Percentiles rank a stretch among this genome's conserved stretches.
These are phyloP conservation scores for Tillandsia leiboldiana DNA, from an alignment of 176 grass and related monocot genomes.

Conservation along the genomic window DNA sequence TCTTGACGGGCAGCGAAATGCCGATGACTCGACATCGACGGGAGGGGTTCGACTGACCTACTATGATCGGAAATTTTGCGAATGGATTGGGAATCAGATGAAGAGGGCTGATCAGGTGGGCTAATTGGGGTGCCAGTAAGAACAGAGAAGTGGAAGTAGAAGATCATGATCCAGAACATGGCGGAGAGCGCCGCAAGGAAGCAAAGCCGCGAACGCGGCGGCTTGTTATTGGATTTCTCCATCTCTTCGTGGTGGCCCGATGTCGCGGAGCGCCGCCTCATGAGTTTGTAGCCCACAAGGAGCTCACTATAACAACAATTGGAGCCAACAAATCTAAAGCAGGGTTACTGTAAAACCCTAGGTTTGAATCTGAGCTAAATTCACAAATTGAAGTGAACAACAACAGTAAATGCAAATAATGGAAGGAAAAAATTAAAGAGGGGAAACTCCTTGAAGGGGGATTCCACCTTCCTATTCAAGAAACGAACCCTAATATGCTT, in stretches of 20 bases:
- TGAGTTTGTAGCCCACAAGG: constrained; percentile 16
- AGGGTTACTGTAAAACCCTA: constrained; percentile 13
- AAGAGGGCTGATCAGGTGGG: constrained; percentile 6
- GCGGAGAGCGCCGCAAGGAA: constrained; percentile 57
- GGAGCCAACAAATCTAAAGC: constrained; percentile 9
- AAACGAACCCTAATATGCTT: no score
- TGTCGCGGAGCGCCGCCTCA: constrained; percentile 58
- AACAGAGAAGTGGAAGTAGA: constrained; percentile 83
- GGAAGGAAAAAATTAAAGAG: no score
- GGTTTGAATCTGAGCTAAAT: background rate
- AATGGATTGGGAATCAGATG: constrained; percentile 12
- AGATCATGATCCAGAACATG: constrained; percentile 95
- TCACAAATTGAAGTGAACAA: background rate
- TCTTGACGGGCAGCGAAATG: background rate
- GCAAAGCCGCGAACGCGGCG: constrained; percentile 60
- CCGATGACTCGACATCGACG: background rate
- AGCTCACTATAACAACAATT: background rate
- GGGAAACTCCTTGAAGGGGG: no score
- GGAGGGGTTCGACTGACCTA: background rate
- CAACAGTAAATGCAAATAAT: background rate
- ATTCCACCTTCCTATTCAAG: no score
- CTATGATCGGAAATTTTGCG: background rate
- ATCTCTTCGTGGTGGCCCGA: constrained; percentile 44
- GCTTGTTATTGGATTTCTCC: constrained; percentile 59
- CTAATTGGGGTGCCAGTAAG: constrained; percentile 28